Evolutionary conservation across 352 stramenopile species (phyloP).

Genomic region (Phytophthora pinifolia): DNA sequence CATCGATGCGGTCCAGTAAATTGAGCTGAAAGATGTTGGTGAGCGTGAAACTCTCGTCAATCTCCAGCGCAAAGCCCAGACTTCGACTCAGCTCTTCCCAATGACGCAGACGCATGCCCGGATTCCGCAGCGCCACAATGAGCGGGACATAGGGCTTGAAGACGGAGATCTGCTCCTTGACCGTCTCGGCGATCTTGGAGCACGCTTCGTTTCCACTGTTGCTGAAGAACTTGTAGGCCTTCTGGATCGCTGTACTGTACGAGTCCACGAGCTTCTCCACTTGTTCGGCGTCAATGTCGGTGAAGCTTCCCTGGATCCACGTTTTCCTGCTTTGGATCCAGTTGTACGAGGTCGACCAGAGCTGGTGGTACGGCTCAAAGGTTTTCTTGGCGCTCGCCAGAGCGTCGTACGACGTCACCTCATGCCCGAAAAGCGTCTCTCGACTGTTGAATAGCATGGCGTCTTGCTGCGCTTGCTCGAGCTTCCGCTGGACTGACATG

Average conservation of each 20-base stretch:
- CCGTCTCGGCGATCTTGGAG: constrained; percentile 86
- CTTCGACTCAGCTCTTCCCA: constrained; percentile 90
- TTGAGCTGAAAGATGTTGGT: constrained; percentile 87
- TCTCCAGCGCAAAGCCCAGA: constrained; percentile 79
- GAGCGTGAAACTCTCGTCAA: constrained; percentile 88
- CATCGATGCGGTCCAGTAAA: constrained; percentile 84
- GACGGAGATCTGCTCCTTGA: constrained; percentile 92
- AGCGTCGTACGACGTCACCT: constrained; percentile 89
- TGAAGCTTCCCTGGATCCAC: constrained; percentile 93
- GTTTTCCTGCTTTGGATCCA: constrained; percentile 92
- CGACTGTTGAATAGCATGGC: constrained; percentile 92
- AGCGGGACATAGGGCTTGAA: constrained; percentile 94
- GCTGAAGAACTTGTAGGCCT: constrained; percentile 93
- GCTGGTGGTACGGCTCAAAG: constrained; percentile 94
- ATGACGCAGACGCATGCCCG: constrained; percentile 93
- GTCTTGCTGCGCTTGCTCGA: constrained; percentile 90
- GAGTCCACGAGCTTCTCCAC: constrained; percentile 90
- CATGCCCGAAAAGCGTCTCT: constrained; percentile 89
- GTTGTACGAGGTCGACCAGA: constrained; percentile 91
- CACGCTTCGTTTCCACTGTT: constrained; percentile 84
- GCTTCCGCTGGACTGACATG: constrained; percentile 82
- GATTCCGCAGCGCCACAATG: constrained; percentile 90
- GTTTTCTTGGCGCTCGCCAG: constrained; percentile 89
- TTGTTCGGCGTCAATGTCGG: constrained; percentile 90
- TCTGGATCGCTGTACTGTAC: constrained; percentile 88